Evolutionary conservation across 179 eudicot species (phyloP).

Genomic region (Camellia oleifera): DNA sequence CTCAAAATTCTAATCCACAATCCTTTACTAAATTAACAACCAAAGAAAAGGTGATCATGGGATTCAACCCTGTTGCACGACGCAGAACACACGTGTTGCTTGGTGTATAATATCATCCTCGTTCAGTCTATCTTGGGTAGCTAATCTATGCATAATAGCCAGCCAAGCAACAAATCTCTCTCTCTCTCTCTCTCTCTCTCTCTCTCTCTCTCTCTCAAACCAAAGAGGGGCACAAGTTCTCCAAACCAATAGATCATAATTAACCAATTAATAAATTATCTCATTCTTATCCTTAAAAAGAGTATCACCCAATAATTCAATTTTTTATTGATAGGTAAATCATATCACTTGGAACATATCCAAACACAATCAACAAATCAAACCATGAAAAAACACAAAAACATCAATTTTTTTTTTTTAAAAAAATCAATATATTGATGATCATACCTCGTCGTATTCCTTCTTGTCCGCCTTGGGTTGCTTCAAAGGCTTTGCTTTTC

Average conservation of each 20-base stretch:
- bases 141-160: too few species aligned
- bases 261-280: not conserved
- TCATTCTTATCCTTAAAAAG: not conserved
- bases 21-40: not conserved
- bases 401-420: too few species aligned
- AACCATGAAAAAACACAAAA: not conserved
- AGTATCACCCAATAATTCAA: not conserved
- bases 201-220: too few species aligned
- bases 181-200: too few species aligned
- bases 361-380: not conserved
- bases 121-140: too few species aligned
- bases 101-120: not conserved
- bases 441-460: constrained; percentile 76
- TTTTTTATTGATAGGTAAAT: not conserved
- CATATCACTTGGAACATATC: not conserved
- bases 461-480: constrained; percentile 71
- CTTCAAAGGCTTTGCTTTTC: constrained; percentile 96
- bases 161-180: too few species aligned
- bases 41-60: not conserved
- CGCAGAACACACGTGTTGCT: not conserved
- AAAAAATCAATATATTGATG: not conserved
- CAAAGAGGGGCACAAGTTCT: too few species aligned
- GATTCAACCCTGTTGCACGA: not conserved
- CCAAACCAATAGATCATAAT: not conserved
- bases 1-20: too few species aligned